Base-by-base conservation (phyloP, 164 flowering plant species). In the Sedum album region DNA sequence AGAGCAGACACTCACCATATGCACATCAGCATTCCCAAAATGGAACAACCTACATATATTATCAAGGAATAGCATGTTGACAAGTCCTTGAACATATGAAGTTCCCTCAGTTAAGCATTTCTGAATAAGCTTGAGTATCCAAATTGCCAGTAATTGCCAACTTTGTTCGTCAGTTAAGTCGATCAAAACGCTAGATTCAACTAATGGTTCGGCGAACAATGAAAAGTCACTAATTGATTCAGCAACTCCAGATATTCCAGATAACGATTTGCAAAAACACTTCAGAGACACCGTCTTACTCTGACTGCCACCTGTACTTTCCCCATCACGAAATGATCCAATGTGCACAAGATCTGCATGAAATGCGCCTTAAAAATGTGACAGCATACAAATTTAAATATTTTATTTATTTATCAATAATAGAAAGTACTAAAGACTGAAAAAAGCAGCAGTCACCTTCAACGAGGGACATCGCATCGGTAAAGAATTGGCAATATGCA, bases 61-160 rank as follows among this genome's bases (percentile, higher is more conserved):
- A 53, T 75, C 81, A 68, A 88, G 80, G 77, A 79, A 87, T 69
- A 93, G 77, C 31, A 77, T 41, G 78, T 73, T 77, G 38, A 90
- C 61, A 26, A 95, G 89, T 51, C 96, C 99, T 80, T 95, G 94
- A 64, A 90, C 91, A 76, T 84, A 87, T 23, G 92, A 74, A 63
- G 91, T 86, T 78, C 96, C 97, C 69, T 95, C 97, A 69, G 90
- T 84, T 69, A 92, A 69, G 83, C 91, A 92, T 83, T 84, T 92
- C 69, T 75, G 79, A 35, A 92, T 75, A 70, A 95, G 78, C 87
- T 86, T 90, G 66, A 92, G 76, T 17, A 76, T 77, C 88, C 97
- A 87, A 68, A 94, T 83, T 18, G 93, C 87, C 72, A 94, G 90
- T 68, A 85, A 76, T 70, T 76, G 92, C 97, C 96, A 89, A 74